Base-by-base conservation (phyloP, 2,329 filamentous ascomycete genomes). In the Fusarium sp. region DNA sequence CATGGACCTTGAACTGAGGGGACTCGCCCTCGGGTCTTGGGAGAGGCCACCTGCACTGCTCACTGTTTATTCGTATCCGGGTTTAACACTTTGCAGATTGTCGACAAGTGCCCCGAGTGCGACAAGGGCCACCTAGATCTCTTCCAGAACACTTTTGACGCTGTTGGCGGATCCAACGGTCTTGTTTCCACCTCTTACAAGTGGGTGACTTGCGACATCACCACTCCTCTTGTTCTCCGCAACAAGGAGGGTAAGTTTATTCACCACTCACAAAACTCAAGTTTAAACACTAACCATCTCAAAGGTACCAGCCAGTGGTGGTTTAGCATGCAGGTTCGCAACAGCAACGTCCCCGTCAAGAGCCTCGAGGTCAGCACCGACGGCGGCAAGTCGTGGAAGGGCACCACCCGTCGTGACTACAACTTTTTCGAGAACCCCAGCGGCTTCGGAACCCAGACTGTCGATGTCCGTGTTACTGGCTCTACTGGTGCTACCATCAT, bases 371-470 rank as follows among this genome's bases (percentile, higher is more conserved):
- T 92, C 70, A 90, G 88, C 72, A 90, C 86, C 33, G 87, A 93
- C 78, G 85, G 87, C 14, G 90, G 90, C 22, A 84, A 74, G 62
- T 88, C 87, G 6, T 93, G 90, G 90, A 81, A 86, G 78, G 63
- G 79, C 17, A 91, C 90, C 0, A 84, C 82, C 0, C 84, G 91
- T 50, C 80, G 84, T 58, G 80, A 83, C 20, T 90, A 90, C 79
- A 89, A 92, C 84, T 93, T 87, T 82, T 93, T 92, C 60, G 87
- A 92, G 84, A 86, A 90, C 74, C 69, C 82, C 0, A 84, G 85
- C 66, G 91, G 91, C 0, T 91, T 90, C 74, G 87, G 89, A 1
- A 86, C 85, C 0, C 80, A 85, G 14, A 86, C 80, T 2, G 88
- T 92, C 2, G 85, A 89, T 75, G 84, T 92, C 33, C 86, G 85